These are phyloP conservation scores for Thalassiosira profunda DNA, from an alignment of 108 stramenopile genomes.

Conservation along the genomic window DNA sequence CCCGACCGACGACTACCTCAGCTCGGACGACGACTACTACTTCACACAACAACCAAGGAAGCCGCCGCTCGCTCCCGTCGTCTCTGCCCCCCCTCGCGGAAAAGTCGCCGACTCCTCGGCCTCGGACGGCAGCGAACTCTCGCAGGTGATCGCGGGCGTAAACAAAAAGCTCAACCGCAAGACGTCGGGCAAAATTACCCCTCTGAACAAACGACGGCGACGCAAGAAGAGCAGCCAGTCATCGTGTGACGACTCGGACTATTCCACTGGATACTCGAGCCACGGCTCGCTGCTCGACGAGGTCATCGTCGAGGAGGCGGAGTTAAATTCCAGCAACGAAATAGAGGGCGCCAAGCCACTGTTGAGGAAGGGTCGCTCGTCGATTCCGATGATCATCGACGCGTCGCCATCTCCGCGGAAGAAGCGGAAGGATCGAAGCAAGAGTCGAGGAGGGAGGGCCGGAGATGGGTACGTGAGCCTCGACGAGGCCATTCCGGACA, in stretches of 20 bases:
- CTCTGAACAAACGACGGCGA: constrained; percentile 21
- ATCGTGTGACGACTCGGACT: constrained; percentile 9
- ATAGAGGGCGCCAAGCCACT: not conserved
- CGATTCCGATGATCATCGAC: no score
- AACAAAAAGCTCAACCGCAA: constrained; percentile 37
- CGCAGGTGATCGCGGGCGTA: constrained; percentile 40
- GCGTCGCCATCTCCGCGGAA: no score
- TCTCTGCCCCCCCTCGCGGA: not conserved
- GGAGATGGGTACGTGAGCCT: not conserved
- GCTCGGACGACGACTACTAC: constrained; percentile 22
- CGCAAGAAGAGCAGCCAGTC: not conserved
- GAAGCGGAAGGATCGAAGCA: not conserved
- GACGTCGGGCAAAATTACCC: constrained; percentile 40
- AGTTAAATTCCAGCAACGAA: constrained; percentile 34
- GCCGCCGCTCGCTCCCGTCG: not conserved
- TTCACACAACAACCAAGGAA: not conserved
- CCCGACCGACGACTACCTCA: constrained; percentile 26
- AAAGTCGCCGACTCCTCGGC: constrained; percentile 1
- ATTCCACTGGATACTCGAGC: constrained; percentile 9
- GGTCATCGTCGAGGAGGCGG: constrained; percentile 39
- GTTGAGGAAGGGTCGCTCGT: no score
- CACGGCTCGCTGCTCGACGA: constrained; percentile 41
- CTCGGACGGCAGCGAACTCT: constrained; percentile 18
- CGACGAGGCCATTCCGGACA: not conserved
- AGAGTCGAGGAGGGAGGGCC: not conserved